Evolutionary conservation across 306 rosid species (phyloP).

Genomic region (Begonia peltatifolia): DNA sequence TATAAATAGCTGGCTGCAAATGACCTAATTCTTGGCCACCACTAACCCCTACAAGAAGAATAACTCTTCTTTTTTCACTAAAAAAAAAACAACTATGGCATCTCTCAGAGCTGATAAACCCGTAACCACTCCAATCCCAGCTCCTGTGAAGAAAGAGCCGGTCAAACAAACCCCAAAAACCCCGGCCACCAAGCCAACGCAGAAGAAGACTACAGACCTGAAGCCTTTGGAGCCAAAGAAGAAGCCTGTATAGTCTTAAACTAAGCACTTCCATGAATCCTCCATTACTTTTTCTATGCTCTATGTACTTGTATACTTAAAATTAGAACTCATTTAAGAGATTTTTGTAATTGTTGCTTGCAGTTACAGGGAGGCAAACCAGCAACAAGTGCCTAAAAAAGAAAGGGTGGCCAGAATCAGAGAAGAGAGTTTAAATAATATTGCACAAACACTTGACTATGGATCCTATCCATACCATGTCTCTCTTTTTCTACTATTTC

Average conservation of each 20-base stretch:
- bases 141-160: constrained; percentile 26
- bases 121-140: constrained; percentile 19
- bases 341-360: constrained; percentile 1
- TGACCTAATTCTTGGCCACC: no score
- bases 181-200: constrained; percentile 38
- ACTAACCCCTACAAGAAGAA: no score
- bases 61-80: neutral
- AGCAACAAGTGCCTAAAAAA: neutral
- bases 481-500: neutral
- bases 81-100: constrained; percentile 25
- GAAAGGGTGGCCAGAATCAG: neutral
- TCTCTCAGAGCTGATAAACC: constrained; percentile 47
- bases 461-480: neutral
- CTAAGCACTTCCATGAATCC: no score
- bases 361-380: constrained; percentile 25
- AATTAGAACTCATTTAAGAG: neutral
- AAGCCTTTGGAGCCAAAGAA: constrained; percentile 38
- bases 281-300: neutral
- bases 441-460: neutral
- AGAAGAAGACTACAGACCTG: constrained; percentile 45
- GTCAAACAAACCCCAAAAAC: constrained; percentile 36
- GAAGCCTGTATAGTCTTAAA: constrained; percentile 25
- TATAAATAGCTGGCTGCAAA: no score
- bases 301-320: no score
- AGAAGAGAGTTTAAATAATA: neutral